phyloP scores from a whole-genome alignment of 1,284 basidiomycete species.

The Ganoderma resinaceum region DNA sequence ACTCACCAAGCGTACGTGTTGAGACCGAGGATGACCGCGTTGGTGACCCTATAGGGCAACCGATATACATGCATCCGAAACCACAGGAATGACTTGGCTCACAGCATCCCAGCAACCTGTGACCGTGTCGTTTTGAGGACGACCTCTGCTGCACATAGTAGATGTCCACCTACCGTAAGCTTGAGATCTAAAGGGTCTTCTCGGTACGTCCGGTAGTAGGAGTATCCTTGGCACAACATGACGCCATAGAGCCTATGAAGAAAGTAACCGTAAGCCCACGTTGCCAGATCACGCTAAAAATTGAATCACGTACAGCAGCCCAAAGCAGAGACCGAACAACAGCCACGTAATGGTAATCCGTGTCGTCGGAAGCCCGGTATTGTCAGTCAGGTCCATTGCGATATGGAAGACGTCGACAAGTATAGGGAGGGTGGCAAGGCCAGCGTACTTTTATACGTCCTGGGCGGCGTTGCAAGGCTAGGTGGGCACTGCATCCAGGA shows the following conservation, averaged over 20 bases:
- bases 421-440: background rate
- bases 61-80: too few relatives aligned
- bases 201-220: background rate
- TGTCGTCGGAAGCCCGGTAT: background rate
- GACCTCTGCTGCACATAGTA: background rate
- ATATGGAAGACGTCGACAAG: background rate
- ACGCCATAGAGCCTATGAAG: background rate
- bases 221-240: background rate
- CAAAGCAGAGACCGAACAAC: constrained; percentile 3
- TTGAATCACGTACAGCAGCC: background rate
- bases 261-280: background rate
- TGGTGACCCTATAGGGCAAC: background rate
- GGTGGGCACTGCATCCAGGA: background rate
- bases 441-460: background rate
- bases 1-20: background rate
- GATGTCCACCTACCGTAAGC: background rate
- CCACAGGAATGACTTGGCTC: background rate
- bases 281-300: background rate
- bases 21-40: constrained; percentile 1
- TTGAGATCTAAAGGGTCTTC: background rate
- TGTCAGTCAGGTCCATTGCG: background rate
- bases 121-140: background rate
- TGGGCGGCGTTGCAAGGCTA: background rate
- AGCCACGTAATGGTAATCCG: background rate
- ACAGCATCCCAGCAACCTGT: background rate